Evolutionary conservation across 208 protist species (phyloP).

Genomic region (Trypanosoma brucei): DNA sequence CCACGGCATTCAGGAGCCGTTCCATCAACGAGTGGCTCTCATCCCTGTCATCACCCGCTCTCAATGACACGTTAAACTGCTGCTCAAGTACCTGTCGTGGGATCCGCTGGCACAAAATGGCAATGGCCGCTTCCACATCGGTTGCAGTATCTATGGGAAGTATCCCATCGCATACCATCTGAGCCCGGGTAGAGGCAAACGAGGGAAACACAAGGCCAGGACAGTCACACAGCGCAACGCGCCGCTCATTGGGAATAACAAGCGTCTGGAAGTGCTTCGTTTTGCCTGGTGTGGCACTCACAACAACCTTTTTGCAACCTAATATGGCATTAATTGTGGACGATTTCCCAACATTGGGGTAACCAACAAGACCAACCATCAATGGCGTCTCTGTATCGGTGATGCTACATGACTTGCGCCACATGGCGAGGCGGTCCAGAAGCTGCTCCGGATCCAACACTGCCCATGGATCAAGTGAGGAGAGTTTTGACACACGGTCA

Average conservation of each 20-base stretch:
- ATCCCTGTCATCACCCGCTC: conserved; percentile 63
- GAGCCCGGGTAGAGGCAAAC: conserved; percentile 86
- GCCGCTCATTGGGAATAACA: conserved; percentile 83
- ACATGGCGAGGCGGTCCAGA: conserved; percentile 66
- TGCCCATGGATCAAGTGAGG: conserved; percentile 35
- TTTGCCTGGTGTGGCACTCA: conserved; percentile 96
- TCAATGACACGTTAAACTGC: conserved; percentile 56
- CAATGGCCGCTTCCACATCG: conserved; percentile 56
- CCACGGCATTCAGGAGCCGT: conserved; percentile 75
- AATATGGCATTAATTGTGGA: conserved; percentile 97
- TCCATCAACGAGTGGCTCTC: conserved; percentile 57
- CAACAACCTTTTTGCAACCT: conserved; percentile 92
- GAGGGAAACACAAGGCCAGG: conserved; percentile 97
- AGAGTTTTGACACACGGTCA: conserved; percentile 29
- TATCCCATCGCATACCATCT: conserved; percentile 97
- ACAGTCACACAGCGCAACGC: conserved; percentile 95
- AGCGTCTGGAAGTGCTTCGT: conserved; percentile 99
- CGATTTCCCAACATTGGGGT: conserved; percentile 99
- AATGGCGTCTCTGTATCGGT: conserved; percentile 42
- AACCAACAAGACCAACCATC: conserved; percentile 95
- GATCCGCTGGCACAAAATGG: conserved; percentile 61
- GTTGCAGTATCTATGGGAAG: conserved; percentile 90
- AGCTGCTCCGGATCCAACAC: conserved; percentile 74
- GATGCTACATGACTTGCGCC: conserved; percentile 38
- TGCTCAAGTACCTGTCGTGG: conserved; percentile 59